A percentile compares a stretch with the other conserved stretches of the same genome.
These are phyloP conservation scores for Lyophyllum atratum DNA, from an alignment of 768 basidiomycete species.

Conservation along the genomic window DNA sequence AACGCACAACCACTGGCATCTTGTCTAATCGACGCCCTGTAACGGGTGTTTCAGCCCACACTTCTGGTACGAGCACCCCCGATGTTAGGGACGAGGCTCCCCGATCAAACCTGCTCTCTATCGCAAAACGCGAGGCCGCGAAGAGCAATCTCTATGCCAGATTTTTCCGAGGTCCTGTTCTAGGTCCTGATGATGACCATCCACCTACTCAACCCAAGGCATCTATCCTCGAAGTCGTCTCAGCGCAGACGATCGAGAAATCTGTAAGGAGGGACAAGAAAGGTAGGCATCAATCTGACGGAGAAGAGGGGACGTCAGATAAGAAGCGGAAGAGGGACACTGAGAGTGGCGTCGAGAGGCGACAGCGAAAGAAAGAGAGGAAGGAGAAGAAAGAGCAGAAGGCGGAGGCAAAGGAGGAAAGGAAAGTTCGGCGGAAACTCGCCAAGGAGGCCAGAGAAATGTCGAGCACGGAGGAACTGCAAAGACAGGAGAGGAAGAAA, in stretches of 20 bases:
- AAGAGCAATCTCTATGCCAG: slow-evolving; percentile 72
- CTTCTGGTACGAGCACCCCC: slow-evolving; percentile 47
- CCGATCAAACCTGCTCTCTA: slow-evolving; percentile 53
- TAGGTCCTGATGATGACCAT: slow-evolving; percentile 46
- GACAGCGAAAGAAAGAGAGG: slow-evolving; percentile 9
- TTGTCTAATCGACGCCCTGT: slow-evolving; percentile 69
- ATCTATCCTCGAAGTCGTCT: not conserved
- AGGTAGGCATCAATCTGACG: slow-evolving; percentile 7
- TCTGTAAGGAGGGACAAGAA: not conserved
- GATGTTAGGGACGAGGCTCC: slow-evolving; percentile 27
- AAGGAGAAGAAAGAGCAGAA: slow-evolving; percentile 20
- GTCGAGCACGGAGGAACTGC: not conserved
- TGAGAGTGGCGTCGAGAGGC: slow-evolving; percentile 8
- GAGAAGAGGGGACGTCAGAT: slow-evolving; percentile 2
- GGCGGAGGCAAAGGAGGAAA: slow-evolving; percentile 21
- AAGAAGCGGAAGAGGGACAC: slow-evolving; percentile 16
- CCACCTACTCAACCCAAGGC: slow-evolving; percentile 12
- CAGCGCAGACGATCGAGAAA: not conserved
- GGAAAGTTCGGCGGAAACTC: slow-evolving; percentile 15
- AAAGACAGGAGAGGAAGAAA: slow-evolving; percentile 18
- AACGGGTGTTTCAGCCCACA: slow-evolving; percentile 48
- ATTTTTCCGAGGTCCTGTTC: slow-evolving; percentile 78
- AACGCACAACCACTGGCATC: slow-evolving; percentile 73
- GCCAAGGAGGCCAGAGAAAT: slow-evolving; percentile 13
- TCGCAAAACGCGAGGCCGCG: slow-evolving; percentile 80